Base-by-base conservation (phyloP, 108 stramenopile species). In the Nitzschia sp. region DNA sequence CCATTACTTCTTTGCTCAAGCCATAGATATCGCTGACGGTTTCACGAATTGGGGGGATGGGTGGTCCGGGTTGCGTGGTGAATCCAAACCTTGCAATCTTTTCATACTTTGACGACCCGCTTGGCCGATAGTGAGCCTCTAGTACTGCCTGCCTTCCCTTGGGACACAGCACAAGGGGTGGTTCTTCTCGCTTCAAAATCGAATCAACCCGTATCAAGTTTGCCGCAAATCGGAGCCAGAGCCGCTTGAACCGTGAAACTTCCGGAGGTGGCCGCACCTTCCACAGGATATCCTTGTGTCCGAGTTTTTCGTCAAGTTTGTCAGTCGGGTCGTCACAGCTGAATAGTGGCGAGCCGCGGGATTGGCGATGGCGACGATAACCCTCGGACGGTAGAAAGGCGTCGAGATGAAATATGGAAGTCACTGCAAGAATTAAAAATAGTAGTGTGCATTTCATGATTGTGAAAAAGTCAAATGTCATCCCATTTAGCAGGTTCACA, bases 1-100 rank as follows among this genome's bases (percentile, higher is more conserved):
- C 74, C 51, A 59, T 57, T 15, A 67, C 58, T 17, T 59, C 64
- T 21, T 56, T 51, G 29, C 76, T 51, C 24, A 86, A 71, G 0
- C 77, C 82, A 64, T 85, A 88, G 21, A 79, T 9, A 35, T 88
- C 82, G 48, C 80, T 36, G n/a, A 93, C 77, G 51, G 92, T 85
- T 72, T 84, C 77, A 29, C 85, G 82, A 61, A 93, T 88, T 54
- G 54, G 51, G 33, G 77, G 59, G 51, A 70, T 74, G 2, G 82
- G 69, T 5, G 89, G 87, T 33, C 92, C 92, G 19, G 85, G 76
- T 25, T 59, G 31, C 26, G 89, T 88, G 0, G 89, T 90, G 55
- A 93, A 73, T 4, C 92, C 92, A 69, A 93, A 93, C n/a, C 84
- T 64, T 11, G 77, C 91, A 58, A 92, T 79, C 23, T 67, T 76